phyloP scores from a whole-genome alignment of 208 protist species.

The Trypanosoma lewisi region DNA sequence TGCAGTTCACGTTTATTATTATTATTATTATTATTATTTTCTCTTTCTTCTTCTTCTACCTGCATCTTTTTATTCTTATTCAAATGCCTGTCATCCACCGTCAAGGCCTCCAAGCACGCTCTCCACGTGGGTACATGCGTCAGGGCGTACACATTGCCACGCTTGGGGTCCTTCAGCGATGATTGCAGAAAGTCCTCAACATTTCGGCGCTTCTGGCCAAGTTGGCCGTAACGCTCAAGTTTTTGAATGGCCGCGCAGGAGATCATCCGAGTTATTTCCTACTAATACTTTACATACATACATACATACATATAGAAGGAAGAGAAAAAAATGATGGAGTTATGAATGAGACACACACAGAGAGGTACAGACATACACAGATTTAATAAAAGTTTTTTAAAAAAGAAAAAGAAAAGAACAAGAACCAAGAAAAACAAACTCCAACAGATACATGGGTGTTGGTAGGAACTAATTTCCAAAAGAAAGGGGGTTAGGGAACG shows the following conservation, averaged over 20 bases:
- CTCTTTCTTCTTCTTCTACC: not conserved
- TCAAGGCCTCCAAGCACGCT: constrained; percentile 34
- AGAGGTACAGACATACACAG: constrained; percentile 1
- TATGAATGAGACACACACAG: not conserved
- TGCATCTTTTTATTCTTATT: not conserved
- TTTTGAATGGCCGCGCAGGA: constrained; percentile 84
- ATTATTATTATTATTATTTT: constrained; percentile 2
- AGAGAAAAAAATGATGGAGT: not conserved
- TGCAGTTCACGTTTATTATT: not conserved
- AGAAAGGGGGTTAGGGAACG: too few relatives aligned
- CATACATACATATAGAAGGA: not conserved
- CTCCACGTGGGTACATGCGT: constrained; percentile 74
- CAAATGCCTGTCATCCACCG: not conserved
- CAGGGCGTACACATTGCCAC: constrained; percentile 79
- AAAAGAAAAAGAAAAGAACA: constrained; percentile 10
- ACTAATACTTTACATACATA: not conserved
- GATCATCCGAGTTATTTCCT: constrained; percentile 45
- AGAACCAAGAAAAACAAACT: constrained; percentile 2
- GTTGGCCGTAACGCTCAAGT: constrained; percentile 82
- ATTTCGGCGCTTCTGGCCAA: constrained; percentile 72
- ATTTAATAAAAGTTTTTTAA: constrained; percentile 1
- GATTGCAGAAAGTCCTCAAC: constrained; percentile 68
- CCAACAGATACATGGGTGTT: not conserved
- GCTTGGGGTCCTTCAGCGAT: constrained; percentile 69
- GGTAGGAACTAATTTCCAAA: too few relatives aligned